Evolutionary conservation across 176 grass and related monocot species (phyloP).

Genomic region (Ensete glaucum): DNA sequence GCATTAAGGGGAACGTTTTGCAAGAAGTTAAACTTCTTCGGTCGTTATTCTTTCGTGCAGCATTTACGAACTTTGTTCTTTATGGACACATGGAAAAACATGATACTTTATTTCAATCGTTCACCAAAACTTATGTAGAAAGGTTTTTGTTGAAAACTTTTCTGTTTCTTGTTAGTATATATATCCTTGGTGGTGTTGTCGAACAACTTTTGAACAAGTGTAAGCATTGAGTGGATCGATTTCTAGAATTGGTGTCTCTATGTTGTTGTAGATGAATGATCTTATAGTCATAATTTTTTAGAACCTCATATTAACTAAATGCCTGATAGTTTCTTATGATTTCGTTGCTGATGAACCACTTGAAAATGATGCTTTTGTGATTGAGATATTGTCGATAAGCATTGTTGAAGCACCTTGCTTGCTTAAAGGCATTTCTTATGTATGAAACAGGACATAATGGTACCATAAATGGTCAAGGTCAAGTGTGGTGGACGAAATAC

Average conservation of each 20-base stretch:
- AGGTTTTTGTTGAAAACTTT: neutral
- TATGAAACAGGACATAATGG: slow-evolving; percentile 11
- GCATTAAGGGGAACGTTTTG: neutral
- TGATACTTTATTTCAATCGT: neutral
- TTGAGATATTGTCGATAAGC: neutral
- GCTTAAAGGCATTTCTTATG: neutral
- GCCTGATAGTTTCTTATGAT: neutral
- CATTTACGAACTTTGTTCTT: neutral
- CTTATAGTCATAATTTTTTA: too few species aligned
- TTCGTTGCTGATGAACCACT: neutral
- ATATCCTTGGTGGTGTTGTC: neutral
- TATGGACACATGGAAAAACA: neutral
- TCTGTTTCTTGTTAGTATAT: neutral
- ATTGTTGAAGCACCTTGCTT: neutral
- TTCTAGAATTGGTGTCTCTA: too few species aligned
- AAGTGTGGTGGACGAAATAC: slow-evolving; percentile 18
- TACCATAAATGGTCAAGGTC: slow-evolving; percentile 20
- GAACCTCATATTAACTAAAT: too few species aligned
- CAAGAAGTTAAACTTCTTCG: neutral
- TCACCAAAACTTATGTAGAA: neutral
- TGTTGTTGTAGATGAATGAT: too few species aligned
- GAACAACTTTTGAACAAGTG: neutral
- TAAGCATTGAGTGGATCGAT: too few species aligned
- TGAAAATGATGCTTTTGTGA: neutral
- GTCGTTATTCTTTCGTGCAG: neutral